Conservation (phyloP, 2,329 filamentous ascomycete species). For the Davidsoniella neocaledoniae region DNA sequence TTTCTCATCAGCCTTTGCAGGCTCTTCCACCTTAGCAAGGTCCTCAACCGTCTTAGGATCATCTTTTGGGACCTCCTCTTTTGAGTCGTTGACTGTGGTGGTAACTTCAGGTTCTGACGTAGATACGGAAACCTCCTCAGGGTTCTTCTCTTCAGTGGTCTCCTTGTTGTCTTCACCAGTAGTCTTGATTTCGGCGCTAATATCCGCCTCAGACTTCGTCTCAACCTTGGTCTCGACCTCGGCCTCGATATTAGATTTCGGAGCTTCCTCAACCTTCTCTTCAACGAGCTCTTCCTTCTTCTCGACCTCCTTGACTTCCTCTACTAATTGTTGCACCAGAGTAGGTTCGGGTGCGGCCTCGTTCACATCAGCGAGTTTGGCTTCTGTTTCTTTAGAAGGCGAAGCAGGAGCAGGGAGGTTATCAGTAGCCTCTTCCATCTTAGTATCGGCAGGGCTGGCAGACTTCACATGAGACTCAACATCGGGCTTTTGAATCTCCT, state of each 20-base stretch:
- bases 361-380: background rate
- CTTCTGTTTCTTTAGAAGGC: too few species aligned
- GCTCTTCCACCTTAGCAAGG: background rate
- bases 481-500: background rate
- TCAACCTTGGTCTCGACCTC: conserved; percentile 12
- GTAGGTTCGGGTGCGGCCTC: background rate
- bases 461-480: background rate
- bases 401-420: too few species aligned
- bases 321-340: background rate
- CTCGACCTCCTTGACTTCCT: background rate
- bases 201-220: conserved; percentile 14
- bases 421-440: background rate
- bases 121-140: conserved; percentile 6
- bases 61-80: background rate
- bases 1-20: background rate
- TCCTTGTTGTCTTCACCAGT: background rate
- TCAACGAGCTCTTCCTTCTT: conserved; percentile 14
- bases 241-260: background rate
- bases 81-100: background rate
- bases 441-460: background rate
- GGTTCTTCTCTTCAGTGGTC: conserved; percentile 19
- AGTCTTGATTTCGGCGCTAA: conserved; percentile 8
- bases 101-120: conserved; percentile 8
- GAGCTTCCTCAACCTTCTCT: conserved; percentile 4
- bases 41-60: background rate